These are phyloP conservation scores for Naegleria fowleri DNA, from an alignment of 208 protist genomes.

Conservation along the genomic window DNA sequence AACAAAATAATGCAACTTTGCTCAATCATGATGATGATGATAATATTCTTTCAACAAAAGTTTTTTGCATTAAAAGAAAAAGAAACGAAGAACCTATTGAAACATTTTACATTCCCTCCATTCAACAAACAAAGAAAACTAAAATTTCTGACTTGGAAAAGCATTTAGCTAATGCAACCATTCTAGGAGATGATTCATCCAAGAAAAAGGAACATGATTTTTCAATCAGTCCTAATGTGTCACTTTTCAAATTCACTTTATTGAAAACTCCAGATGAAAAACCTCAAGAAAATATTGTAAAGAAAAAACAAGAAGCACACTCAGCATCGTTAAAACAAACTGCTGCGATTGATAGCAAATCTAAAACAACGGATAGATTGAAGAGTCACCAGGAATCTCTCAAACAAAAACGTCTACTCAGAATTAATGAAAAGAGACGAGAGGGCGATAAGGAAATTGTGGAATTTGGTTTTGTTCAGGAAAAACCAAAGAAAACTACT, in stretches of 20 bases:
- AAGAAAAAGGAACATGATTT: neutral
- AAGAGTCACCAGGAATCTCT: neutral
- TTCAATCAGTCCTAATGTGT: neutral
- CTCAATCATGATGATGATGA: neutral
- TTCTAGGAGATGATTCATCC: neutral
- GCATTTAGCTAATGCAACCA: neutral
- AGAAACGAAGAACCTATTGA: neutral
- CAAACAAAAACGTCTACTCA: neutral
- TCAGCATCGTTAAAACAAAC: neutral
- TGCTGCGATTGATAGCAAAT: neutral
- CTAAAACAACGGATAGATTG: neutral
- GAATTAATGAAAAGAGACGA: neutral
- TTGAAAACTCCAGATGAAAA: too few relatives aligned
- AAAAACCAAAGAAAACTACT: neutral
- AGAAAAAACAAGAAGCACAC: neutral
- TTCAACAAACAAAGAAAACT: neutral
- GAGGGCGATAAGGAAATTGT: neutral
- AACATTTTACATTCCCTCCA: neutral
- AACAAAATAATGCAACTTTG: neutral
- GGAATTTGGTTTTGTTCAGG: neutral
- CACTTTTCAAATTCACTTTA: neutral
- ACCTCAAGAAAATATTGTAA: neutral
- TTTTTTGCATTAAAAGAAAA: conserved; percentile 2
- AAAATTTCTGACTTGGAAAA: neutral
- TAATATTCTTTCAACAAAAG: neutral